These are phyloP conservation scores for Umbellularia californica DNA, from an alignment of 164 flowering plant genomes.

Conservation along the genomic window DNA sequence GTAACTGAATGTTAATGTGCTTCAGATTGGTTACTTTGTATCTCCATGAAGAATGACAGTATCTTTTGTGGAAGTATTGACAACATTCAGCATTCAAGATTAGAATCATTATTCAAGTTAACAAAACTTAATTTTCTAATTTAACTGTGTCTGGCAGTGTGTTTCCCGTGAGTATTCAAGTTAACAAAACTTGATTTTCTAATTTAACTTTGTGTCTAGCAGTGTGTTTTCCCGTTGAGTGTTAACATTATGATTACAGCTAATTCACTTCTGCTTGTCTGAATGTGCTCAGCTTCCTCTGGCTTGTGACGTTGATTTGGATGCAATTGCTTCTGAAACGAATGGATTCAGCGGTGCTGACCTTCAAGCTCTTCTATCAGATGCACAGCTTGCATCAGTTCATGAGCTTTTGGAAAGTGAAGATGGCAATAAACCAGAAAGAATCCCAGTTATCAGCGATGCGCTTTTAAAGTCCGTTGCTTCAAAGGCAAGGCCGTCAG, in stretches of 20 bases:
- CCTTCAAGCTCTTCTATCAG: slow-evolving; percentile 94
- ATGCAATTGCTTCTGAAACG: slow-evolving; percentile 63
- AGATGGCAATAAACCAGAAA: slow-evolving; percentile 25
- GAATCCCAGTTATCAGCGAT: slow-evolving; percentile 57
- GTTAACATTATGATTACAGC: not conserved
- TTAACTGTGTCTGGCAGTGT: not conserved
- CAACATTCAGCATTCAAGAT: too few relatives aligned
- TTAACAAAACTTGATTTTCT: not conserved
- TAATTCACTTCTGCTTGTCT: not conserved
- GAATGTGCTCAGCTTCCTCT: slow-evolving; percentile 62
- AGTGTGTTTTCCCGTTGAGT: not conserved
- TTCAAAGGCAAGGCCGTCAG: slow-evolving; percentile 73
- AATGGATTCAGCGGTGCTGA: slow-evolving; percentile 98
- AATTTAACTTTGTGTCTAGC: not conserved
- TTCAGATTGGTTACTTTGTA: too few relatives aligned
- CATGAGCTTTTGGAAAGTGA: slow-evolving; percentile 54
- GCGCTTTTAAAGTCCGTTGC: slow-evolving; percentile 60
- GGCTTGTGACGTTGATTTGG: slow-evolving; percentile 66
- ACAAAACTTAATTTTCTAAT: not conserved
- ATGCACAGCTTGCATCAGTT: slow-evolving; percentile 87
- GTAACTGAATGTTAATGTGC: too few relatives aligned
- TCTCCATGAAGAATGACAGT: too few relatives aligned
- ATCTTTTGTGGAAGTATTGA: too few relatives aligned
- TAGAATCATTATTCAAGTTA: not conserved
- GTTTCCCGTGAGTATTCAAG: not conserved